A percentile compares a stretch with the other conserved stretches of the same genome.
Evolutionary conservation across 2,329 filamentous ascomycete genomes (phyloP).

Genomic region (Diaporthe nobilis): DNA sequence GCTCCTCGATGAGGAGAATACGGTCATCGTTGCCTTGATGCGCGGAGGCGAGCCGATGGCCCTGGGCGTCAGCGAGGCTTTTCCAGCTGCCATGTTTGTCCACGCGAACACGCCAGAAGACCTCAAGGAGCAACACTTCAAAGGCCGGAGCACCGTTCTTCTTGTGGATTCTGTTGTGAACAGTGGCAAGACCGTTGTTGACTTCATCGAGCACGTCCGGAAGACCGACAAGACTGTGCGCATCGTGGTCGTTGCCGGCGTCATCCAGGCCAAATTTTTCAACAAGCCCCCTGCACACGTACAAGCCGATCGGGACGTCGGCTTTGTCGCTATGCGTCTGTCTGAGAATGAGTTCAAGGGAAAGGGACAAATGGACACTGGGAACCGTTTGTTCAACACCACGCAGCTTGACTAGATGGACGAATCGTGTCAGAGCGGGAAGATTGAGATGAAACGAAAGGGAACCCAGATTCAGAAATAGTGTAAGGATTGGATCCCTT

Average conservation of each 20-base stretch:
- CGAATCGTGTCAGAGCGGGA: too few relatives aligned
- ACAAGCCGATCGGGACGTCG: conserved; percentile 49
- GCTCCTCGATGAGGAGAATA: conserved; percentile 62
- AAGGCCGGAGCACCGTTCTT: conserved; percentile 57
- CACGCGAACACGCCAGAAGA: conserved; percentile 59
- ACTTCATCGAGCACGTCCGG: conserved; percentile 65
- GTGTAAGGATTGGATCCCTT: not conserved
- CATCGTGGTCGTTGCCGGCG: conserved; percentile 69
- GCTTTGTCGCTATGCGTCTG: conserved; percentile 65
- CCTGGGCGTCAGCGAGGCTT: conserved; percentile 66
- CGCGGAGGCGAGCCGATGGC: conserved; percentile 75
- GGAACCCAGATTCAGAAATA: not conserved
- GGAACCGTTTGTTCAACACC: conserved; percentile 72
- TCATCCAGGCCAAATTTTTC: conserved; percentile 61
- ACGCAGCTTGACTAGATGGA: conserved; percentile 55
- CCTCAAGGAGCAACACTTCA: conserved; percentile 58
- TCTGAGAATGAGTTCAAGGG: conserved; percentile 71
- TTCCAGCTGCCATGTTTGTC: conserved; percentile 66
- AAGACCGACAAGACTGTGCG: conserved; percentile 53
- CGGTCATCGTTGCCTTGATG: conserved; percentile 73
- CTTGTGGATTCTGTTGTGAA: conserved; percentile 75
- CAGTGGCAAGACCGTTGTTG: conserved; percentile 63
- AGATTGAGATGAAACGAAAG: not conserved
- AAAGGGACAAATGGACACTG: conserved; percentile 67
- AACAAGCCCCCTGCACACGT: conserved; percentile 42